phyloP scores from a whole-genome alignment of 371 early-diverging fungal genomes.

The Mortierella polycephala region DNA sequence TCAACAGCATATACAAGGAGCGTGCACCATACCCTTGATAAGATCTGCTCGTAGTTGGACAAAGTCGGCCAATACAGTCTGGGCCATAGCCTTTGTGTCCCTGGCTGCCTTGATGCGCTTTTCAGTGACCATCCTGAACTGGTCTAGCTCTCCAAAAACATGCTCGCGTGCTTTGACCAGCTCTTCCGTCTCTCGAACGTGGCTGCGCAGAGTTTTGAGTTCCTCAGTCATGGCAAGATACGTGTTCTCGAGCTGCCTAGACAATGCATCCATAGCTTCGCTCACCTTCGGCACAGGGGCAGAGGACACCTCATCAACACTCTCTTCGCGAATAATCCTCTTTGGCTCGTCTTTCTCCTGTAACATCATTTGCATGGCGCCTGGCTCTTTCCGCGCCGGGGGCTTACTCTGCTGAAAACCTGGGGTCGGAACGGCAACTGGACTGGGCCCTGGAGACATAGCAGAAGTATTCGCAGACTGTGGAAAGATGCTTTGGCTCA shows the following conservation, averaged over 20 bases:
- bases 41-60: constrained; percentile 30
- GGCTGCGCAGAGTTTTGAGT: constrained; percentile 30
- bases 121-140: constrained; percentile 26
- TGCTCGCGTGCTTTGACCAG: constrained; percentile 48
- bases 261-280: constrained; percentile 46
- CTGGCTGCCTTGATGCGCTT: constrained; percentile 36
- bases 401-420: constrained; percentile 28
- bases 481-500: constrained; percentile 5
- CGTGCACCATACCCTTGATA: constrained; percentile 32
- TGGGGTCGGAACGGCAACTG: constrained; percentile 27
- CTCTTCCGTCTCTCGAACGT: constrained; percentile 43
- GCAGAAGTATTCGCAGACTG: neutral
- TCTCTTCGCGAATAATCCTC: constrained; percentile 27
- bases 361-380: constrained; percentile 26
- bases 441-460: constrained; percentile 15
- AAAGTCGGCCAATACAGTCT: constrained; percentile 29
- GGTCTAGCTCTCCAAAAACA: constrained; percentile 48
- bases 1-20: neutral
- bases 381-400: constrained; percentile 2
- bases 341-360: constrained; percentile 26
- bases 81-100: constrained; percentile 18
- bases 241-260: constrained; percentile 46
- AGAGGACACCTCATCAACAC: constrained; percentile 13
- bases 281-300: constrained; percentile 42
- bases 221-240: constrained; percentile 50